Percentiles rank a stretch among this genome's conserved stretches.
Conservation (phyloP, 768 basidiomycete species). For the Termitomyces sp. region DNA sequence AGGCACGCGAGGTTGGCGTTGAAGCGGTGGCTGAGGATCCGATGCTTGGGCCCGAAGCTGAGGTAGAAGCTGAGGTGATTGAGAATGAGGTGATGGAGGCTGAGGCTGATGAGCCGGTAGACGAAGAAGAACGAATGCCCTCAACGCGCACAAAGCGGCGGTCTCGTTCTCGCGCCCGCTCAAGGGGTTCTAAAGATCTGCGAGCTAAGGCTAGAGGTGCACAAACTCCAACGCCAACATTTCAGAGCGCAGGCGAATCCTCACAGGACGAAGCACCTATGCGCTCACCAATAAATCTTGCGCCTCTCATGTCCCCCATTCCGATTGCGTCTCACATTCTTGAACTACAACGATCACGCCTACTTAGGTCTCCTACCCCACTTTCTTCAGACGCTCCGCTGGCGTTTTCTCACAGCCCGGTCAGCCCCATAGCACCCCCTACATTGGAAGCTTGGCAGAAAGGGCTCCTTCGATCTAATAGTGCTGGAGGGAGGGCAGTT, state of each 20-base stretch:
- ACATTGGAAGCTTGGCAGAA: constrained; percentile 75
- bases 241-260: constrained; percentile 56
- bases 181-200: constrained; percentile 72
- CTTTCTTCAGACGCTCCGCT: constrained; percentile 50
- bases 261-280: constrained; percentile 61
- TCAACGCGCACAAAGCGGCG: constrained; percentile 57
- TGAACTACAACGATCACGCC: constrained; percentile 43
- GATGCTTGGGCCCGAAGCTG: constrained; percentile 15
- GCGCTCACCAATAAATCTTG: constrained; percentile 29
- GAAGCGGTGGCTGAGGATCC: constrained; percentile 14
- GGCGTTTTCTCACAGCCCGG: constrained; percentile 61
- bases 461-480: constrained; percentile 86
- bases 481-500: constrained; percentile 70
- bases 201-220: constrained; percentile 54
- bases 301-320: constrained; percentile 41
- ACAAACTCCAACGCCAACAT: constrained; percentile 41
- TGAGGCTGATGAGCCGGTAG: constrained; percentile 33
- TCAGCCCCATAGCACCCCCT: constrained; percentile 64
- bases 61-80: constrained; percentile 26
- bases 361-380: constrained; percentile 51
- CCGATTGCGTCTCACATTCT: constrained; percentile 48
- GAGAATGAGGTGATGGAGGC: constrained; percentile 34
- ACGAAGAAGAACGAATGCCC: constrained; percentile 41
- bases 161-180: constrained; percentile 75
- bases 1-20: constrained; percentile 5